phyloP scores from a whole-genome alignment of 1,284 basidiomycete genomes.

The Ustilago bromivora region DNA sequence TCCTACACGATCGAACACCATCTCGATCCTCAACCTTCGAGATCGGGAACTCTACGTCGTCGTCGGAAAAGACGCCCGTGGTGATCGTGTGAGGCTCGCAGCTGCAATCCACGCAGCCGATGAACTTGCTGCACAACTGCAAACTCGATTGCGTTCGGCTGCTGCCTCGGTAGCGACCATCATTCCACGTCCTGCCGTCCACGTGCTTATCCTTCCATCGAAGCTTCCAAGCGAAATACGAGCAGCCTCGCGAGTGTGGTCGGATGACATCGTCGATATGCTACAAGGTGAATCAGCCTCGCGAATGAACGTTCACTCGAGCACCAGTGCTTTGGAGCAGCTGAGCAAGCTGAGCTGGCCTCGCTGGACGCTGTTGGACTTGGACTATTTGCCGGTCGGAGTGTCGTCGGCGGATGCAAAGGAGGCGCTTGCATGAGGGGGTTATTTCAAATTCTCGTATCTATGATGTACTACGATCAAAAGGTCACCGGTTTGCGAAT shows the following conservation, averaged over 20 bases:
- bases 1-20: slow-evolving; percentile 31
- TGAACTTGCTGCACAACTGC: slow-evolving; percentile 25
- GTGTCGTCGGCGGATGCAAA: slow-evolving; percentile 34
- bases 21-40: slow-evolving; percentile 52
- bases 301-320: slow-evolving; percentile 47
- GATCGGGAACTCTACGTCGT: slow-evolving; percentile 58
- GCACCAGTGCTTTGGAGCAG: slow-evolving; percentile 29
- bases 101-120: slow-evolving; percentile 50
- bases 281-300: slow-evolving; percentile 19
- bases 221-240: slow-evolving; percentile 53
- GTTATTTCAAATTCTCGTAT: not conserved
- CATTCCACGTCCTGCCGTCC: slow-evolving; percentile 48
- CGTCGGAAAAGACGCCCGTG: slow-evolving; percentile 55
- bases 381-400: slow-evolving; percentile 45
- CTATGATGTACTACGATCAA: slow-evolving; percentile 5
- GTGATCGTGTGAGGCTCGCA: slow-evolving; percentile 30
- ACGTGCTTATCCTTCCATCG: slow-evolving; percentile 58
- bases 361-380: slow-evolving; percentile 34
- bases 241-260: slow-evolving; percentile 50
- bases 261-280: slow-evolving; percentile 36
- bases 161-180: slow-evolving; percentile 11
- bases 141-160: slow-evolving; percentile 16
- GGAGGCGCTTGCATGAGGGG: slow-evolving; percentile 17
- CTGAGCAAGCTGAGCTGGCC: slow-evolving; percentile 30
- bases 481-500: slow-evolving; percentile 9